A percentile compares a stretch with the other conserved stretches of the same genome.
Conservation (phyloP, 2,329 filamentous ascomycete species). For the Colletotrichum navitas region DNA sequence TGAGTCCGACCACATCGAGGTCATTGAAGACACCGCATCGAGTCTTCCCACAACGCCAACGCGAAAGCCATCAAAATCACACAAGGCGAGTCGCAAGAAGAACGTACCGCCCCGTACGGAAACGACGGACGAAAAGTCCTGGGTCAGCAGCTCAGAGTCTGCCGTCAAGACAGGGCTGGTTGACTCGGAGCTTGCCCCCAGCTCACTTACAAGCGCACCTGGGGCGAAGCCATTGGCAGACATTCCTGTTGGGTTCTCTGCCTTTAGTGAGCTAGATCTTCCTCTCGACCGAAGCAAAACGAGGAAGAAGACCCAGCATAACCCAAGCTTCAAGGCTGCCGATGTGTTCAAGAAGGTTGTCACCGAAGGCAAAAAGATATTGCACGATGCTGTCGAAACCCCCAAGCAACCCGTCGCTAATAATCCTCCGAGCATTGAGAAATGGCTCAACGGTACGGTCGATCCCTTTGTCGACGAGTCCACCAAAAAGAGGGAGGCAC, state of each 20-base stretch:
- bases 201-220: slow-evolving; percentile 46
- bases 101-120: slow-evolving; percentile 17
- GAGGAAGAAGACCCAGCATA: slow-evolving; percentile 63
- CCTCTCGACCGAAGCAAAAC: slow-evolving; percentile 58
- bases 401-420: slow-evolving; percentile 63
- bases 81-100: slow-evolving; percentile 35
- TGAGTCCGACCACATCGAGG: slow-evolving; percentile 47
- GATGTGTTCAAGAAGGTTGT: slow-evolving; percentile 75
- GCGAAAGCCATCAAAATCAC: slow-evolving; percentile 34
- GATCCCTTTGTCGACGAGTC: slow-evolving; percentile 70
- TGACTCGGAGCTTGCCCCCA: slow-evolving; percentile 56
- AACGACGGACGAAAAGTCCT: slow-evolving; percentile 46
- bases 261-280: slow-evolving; percentile 74
- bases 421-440: slow-evolving; percentile 74
- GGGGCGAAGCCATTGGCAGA: slow-evolving; percentile 68
- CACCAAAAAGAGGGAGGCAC: slow-evolving; percentile 37
- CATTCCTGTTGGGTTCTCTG: slow-evolving; percentile 73
- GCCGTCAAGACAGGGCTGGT: slow-evolving; percentile 38
- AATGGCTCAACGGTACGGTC: slow-evolving; percentile 72
- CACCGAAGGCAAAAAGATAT: slow-evolving; percentile 73
- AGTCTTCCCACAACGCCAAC: slow-evolving; percentile 56
- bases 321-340: slow-evolving; percentile 69
- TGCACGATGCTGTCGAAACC: slow-evolving; percentile 71
- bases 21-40: slow-evolving; percentile 52
- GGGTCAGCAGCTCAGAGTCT: slow-evolving; percentile 47